Conservation (phyloP, 2,329 filamentous ascomycete species). For the Colletotrichum graminicola region DNA sequence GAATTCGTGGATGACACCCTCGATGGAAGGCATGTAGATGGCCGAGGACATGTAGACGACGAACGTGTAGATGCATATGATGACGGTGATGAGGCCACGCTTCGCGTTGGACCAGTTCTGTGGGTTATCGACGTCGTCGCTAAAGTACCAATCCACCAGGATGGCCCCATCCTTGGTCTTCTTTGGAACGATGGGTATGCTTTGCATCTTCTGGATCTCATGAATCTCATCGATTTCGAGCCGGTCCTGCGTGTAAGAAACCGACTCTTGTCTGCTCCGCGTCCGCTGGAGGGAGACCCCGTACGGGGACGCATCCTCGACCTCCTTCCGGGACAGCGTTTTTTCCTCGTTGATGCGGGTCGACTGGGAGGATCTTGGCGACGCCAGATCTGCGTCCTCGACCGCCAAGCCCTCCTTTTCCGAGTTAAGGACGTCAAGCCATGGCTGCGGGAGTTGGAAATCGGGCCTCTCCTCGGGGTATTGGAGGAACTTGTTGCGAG, state of each 20-base stretch:
- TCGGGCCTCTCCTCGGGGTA: slow-evolving; percentile 71
- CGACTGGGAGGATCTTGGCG: slow-evolving; percentile 34
- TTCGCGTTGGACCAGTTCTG: slow-evolving; percentile 65
- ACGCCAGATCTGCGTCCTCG: neutral
- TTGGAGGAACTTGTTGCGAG: slow-evolving; percentile 64
- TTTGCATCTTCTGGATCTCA: slow-evolving; percentile 57
- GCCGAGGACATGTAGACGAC: slow-evolving; percentile 66
- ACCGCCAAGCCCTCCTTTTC: slow-evolving; percentile 40
- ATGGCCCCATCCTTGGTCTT: slow-evolving; percentile 64
- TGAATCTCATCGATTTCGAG: slow-evolving; percentile 54
- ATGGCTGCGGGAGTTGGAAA: slow-evolving; percentile 63
- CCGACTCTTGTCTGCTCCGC: slow-evolving; percentile 41
- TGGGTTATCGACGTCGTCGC: slow-evolving; percentile 67
- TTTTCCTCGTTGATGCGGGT: slow-evolving; percentile 30
- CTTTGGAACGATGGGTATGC: slow-evolving; percentile 62
- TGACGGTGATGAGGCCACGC: slow-evolving; percentile 55
- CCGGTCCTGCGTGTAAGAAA: slow-evolving; percentile 49
- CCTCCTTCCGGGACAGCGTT: neutral
- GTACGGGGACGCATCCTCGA: slow-evolving; percentile 36
- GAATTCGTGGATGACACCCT: slow-evolving; percentile 65
- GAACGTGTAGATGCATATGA: slow-evolving; percentile 70
- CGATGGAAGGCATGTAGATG: slow-evolving; percentile 61
- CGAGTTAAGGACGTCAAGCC: slow-evolving; percentile 52
- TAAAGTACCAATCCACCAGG: slow-evolving; percentile 67
- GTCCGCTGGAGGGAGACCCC: slow-evolving; percentile 18